These are phyloP conservation scores for Pseudogymnoascus sp. DNA, from an alignment of 2,329 filamentous ascomycete species.

Conservation along the genomic window DNA sequence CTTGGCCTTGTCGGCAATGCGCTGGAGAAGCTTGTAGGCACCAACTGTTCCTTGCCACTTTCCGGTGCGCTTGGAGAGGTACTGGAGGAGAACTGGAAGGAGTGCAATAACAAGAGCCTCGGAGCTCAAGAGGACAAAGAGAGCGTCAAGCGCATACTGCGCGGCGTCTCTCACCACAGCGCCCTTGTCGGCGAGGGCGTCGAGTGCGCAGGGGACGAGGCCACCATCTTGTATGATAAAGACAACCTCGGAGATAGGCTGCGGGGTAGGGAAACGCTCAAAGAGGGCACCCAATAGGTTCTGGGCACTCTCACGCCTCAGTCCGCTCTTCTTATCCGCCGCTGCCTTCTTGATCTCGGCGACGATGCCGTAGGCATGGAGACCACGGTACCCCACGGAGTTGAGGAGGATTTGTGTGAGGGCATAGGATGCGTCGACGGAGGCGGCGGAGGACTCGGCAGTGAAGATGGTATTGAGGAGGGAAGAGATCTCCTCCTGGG, in stretches of 20 bases:
- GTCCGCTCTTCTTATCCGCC: slow-evolving; percentile 84
- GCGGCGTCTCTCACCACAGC: slow-evolving; percentile 81
- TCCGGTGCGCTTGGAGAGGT: slow-evolving; percentile 73
- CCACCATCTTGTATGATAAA: slow-evolving; percentile 76
- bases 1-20: slow-evolving; percentile 92
- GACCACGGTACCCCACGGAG: slow-evolving; percentile 54
- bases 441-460: slow-evolving; percentile 44
- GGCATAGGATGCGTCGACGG: slow-evolving; percentile 55
- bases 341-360: slow-evolving; percentile 67
- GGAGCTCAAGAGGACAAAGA: slow-evolving; percentile 69
- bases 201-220: slow-evolving; percentile 64
- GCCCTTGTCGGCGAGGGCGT: slow-evolving; percentile 84
- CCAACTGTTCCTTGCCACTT: slow-evolving; percentile 98
- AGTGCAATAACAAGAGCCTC: slow-evolving; percentile 80
- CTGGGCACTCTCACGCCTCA: slow-evolving; percentile 82
- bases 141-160: slow-evolving; percentile 84
- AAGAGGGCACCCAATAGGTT: slow-evolving; percentile 90
- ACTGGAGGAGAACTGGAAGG: slow-evolving; percentile 64
- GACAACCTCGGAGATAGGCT: slow-evolving; percentile 70
- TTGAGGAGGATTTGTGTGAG: slow-evolving; percentile 56
- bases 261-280: slow-evolving; percentile 73
- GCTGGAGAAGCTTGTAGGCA: slow-evolving; percentile 74
- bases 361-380: slow-evolving; percentile 53
- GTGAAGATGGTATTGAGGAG: slow-evolving; percentile 59
- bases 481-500: slow-evolving; percentile 55